A percentile compares a stretch with the other conserved stretches of the same genome.
Conservation (phyloP, 2,329 filamentous ascomycete species). For the Fusarium sp. region DNA sequence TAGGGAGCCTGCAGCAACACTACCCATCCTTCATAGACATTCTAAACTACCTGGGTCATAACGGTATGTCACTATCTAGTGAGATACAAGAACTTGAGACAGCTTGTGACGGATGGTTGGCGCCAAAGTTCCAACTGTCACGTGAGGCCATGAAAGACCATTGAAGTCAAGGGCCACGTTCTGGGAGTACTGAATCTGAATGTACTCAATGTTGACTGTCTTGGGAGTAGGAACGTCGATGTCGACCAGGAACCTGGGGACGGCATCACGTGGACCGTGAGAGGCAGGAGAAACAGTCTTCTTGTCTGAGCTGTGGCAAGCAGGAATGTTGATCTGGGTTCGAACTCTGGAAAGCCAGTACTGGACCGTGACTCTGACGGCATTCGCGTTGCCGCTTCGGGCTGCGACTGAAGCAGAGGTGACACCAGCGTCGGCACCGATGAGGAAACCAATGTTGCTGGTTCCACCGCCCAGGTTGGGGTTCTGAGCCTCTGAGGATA, state of each 20-base stretch:
- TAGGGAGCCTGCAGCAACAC: neutral
- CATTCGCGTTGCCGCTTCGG: conserved; percentile 25
- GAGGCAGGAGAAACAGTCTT: conserved; percentile 11
- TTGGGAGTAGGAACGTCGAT: neutral
- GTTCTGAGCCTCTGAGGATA: conserved; percentile 36
- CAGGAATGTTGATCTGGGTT: conserved; percentile 27
- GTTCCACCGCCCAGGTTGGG: conserved; percentile 45
- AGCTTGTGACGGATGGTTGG: conserved; percentile 6
- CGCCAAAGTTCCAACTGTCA: conserved; percentile 31
- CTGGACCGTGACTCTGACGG: conserved; percentile 9
- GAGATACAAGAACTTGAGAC: neutral
- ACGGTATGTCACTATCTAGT: neutral
- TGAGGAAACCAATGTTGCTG: conserved; percentile 30
- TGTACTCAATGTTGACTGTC: conserved; percentile 22
- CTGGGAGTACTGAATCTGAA: conserved; percentile 52
- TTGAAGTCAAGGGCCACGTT: conserved; percentile 17
- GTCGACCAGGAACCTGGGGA: conserved; percentile 27
- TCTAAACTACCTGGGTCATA: no score
- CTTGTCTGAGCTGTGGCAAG: neutral
- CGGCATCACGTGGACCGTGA: conserved; percentile 4
- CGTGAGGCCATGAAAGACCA: conserved; percentile 21
- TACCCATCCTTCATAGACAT: no score
- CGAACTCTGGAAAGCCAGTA: conserved; percentile 36
- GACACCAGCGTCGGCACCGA: conserved; percentile 20
- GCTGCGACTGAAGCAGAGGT: conserved; percentile 45